Percentiles rank a stretch among this genome's conserved stretches.
Evolutionary conservation across 306 rosid species (phyloP).

Genomic region (Sechiopsis laciniata): DNA sequence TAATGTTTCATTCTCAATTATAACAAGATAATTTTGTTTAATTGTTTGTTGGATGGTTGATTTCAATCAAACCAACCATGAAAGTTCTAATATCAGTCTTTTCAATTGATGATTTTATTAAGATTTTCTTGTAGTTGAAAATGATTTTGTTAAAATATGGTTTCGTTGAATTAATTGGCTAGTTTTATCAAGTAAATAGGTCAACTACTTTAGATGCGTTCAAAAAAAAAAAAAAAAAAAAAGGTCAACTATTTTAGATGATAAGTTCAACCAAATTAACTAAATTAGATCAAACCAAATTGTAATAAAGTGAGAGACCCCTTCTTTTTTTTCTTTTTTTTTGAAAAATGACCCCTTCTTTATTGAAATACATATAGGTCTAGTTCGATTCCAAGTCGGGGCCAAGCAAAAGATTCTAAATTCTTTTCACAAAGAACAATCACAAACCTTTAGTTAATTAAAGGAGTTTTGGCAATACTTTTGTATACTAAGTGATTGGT

Average conservation of each 20-base stretch:
- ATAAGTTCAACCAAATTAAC: background rate
- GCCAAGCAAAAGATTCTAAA: conserved; percentile 9
- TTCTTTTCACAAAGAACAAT: background rate
- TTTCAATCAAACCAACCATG: too few relatives aligned
- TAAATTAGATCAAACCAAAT: background rate
- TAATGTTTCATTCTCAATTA: background rate
- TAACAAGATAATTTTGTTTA: too few relatives aligned
- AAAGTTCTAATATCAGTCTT: background rate
- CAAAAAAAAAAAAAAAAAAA: too few relatives aligned
- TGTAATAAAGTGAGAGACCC: background rate
- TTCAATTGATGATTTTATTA: background rate
- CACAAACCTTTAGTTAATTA: background rate
- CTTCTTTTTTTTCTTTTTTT: too few relatives aligned
- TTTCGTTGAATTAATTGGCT: background rate
- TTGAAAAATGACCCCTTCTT: background rate
- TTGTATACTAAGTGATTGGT: background rate
- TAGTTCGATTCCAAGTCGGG: background rate
- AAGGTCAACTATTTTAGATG: too few relatives aligned
- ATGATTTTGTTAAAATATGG: background rate
- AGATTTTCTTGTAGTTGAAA: background rate
- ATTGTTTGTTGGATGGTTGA: too few relatives aligned
- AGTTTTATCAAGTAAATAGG: background rate
- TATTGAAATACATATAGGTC: background rate
- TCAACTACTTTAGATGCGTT: background rate
- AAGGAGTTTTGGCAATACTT: conserved; percentile 8